Percentiles rank a stretch among this genome's conserved stretches.
Evolutionary conservation across 352 stramenopile species (phyloP).

Genomic region (Globisporangium spiculum): DNA sequence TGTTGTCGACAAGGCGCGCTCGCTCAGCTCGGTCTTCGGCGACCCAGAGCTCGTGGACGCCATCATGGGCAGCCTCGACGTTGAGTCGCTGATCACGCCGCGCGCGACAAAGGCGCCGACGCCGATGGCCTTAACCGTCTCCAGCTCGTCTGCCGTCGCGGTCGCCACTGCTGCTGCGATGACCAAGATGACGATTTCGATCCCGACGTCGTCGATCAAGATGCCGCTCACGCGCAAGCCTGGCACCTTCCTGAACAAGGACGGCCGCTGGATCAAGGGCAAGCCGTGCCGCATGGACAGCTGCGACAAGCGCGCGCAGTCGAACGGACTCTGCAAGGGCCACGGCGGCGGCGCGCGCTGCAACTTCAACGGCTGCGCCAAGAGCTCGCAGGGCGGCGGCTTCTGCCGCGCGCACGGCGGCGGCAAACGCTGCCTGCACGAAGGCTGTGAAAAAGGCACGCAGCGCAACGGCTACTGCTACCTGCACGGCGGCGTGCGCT

Average conservation of each 20-base stretch:
- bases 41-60: conserved; percentile 77
- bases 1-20: conserved; percentile 30
- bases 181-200: conserved; percentile 23
- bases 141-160: conserved; percentile 16
- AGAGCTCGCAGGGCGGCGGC: conserved; percentile 71
- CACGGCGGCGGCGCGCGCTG: conserved; percentile 80
- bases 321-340: conserved; percentile 75
- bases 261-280: conserved; percentile 86
- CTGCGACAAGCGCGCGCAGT: conserved; percentile 79
- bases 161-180: conserved; percentile 20
- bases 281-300: conserved; percentile 72
- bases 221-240: conserved; percentile 60
- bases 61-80: conserved; percentile 74
- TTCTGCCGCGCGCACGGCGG: conserved; percentile 76
- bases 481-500: conserved; percentile 69
- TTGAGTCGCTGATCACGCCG: conserved; percentile 31
- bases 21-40: conserved; percentile 73
- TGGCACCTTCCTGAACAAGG: conserved; percentile 86
- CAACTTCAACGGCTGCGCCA: conserved; percentile 66
- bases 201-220: conserved; percentile 23
- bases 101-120: conserved; percentile 12
- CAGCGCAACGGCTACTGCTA: conserved; percentile 84
- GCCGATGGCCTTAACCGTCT: neutral
- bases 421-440: conserved; percentile 74
- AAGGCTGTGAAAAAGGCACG: conserved; percentile 74